Evolutionary conservation across 2,329 filamentous ascomycete species (phyloP).

Genomic region (Calonectria hongkongensis): DNA sequence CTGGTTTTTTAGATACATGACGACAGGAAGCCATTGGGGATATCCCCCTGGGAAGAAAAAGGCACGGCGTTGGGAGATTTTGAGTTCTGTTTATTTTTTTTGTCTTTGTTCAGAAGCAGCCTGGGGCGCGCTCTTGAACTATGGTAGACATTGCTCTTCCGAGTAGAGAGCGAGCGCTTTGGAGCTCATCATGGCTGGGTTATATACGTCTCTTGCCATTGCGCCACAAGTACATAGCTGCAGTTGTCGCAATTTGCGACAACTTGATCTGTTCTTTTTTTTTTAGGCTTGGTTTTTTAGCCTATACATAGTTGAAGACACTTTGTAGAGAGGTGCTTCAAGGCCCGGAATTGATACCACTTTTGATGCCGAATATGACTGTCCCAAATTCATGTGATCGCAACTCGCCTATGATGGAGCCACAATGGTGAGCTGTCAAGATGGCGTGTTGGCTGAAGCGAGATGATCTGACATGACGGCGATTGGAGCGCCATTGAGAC

Average conservation of each 20-base stretch:
- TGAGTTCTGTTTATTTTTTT: constrained; percentile 33
- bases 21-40: constrained; percentile 42
- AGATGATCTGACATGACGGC: not conserved
- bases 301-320: constrained; percentile 35
- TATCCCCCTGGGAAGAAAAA: constrained; percentile 46
- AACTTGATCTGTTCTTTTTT: not conserved
- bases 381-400: not conserved
- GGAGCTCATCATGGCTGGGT: constrained; percentile 7
- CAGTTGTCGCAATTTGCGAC: constrained; percentile 4
- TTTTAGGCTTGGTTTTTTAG: constrained; percentile 17
- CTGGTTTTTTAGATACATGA: constrained; percentile 53
- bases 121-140: not conserved
- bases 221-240: constrained; percentile 39
- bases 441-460: not conserved
- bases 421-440: not conserved
- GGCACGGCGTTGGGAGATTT: constrained; percentile 50
- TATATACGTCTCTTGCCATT: constrained; percentile 20
- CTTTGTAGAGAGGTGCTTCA: constrained; percentile 40
- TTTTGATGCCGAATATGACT: constrained; percentile 5
- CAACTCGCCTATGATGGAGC: not conserved
- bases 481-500: no score
- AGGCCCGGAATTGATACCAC: constrained; percentile 53
- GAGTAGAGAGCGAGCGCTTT: constrained; percentile 6
- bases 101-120: constrained; percentile 33
- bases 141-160: not conserved